Evolutionary conservation across 2,329 filamentous ascomycete species (phyloP), one percentile per base, ranked within the genome.

Genomic region (Apiospora rasikravindrae): DNA sequence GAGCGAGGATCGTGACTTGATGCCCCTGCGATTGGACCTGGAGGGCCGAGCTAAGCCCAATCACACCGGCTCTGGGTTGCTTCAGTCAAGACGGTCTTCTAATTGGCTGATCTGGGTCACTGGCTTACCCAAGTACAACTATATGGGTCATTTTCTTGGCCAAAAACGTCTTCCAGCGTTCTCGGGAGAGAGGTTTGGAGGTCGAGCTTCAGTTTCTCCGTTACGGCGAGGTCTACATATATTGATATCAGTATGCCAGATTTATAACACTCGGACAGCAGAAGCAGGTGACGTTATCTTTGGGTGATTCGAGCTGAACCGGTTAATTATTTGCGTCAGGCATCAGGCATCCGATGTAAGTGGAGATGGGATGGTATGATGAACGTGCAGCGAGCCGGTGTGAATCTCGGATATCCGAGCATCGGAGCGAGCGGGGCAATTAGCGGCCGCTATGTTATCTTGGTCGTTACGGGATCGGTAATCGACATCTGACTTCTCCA

Each of bases 21-120:
- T 83, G 79, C 37, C 81, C 81, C 22, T 81, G 78, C 51, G 81
- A 76, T 61, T 87, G 86, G 67, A 88, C 81, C 42, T 82, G 82
- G 24, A 88, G 76, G 66, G 87, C 87, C 57, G 81, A 80, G 73
- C 84, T 86, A 24, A 89, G 81, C 71, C 88, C 88, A 57, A 86
- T 86, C 47, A 89, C 83, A 26, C 88, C 88, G 75, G 87, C 87
- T 68, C 88, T 89, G 72, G 3, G 45, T 13, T 29, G 14, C n/a
- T 47, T 64, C 57, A 64, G 57, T 14, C 33, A 40, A 4, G 33
- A 19, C 10, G 11, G 22, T 40, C 57, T 40, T 64, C 33, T 64
- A 10, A n/a, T n/a, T 40, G 33, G 33, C 33, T 8, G 10, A n/a
- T 64, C 19, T 64, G 33, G 57, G 22, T 40, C 11, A 37, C 57